Evolutionary conservation across 176 grass and related monocot species (phyloP), one percentile per base, ranked within the genome.

Genomic region (Dendrocalamus sinicus): DNA sequence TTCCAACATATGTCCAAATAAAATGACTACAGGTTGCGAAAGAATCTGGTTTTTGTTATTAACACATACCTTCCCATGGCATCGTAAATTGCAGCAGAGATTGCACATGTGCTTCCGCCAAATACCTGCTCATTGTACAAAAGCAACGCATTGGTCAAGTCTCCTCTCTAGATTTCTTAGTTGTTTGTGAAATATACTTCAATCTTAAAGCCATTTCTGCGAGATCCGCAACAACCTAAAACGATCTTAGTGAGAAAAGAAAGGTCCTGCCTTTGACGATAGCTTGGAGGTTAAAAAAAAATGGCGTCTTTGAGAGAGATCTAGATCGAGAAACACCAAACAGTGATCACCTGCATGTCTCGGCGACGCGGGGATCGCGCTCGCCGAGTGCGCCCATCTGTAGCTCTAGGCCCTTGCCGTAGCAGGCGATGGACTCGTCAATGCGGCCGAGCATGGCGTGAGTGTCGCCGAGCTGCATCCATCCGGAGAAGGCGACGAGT

Each of bases 381-480:
- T 94, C 93, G 44, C 93, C 93, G 10, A 98, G 96, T 0, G 96
- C 91, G 12, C 80, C 88, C 81, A 95, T 98, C 93, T 98, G 96
- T 84, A 98, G 93, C 88, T 94, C 79, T 62, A 95, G 94, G 16
- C 96, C 88, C 28, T 95, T 98, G 59, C 90, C 86, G 59, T 98
- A 98, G 79, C 93, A 95, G 2, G 88, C 87, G 72, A 98, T 93
- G 15, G 96, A 98, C 47, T 98, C 91, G 70, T 98, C 96, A 77
- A 93, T 93, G 68, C 91, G 89, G 12, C 93, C 93, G 8, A 95
- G 86, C 96, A 98, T 94, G 60, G 96, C 93, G 73, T 98, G 90
- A 20, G 96, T 98, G 81, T 98, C 96, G n/a, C 96, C 96, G 74
- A 98, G 90, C 90, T 98, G 93, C 96, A 98, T 98, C 90, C 92